Conservation (phyloP, 768 basidiomycete genomes). For the Xerocomellus intermedius region DNA sequence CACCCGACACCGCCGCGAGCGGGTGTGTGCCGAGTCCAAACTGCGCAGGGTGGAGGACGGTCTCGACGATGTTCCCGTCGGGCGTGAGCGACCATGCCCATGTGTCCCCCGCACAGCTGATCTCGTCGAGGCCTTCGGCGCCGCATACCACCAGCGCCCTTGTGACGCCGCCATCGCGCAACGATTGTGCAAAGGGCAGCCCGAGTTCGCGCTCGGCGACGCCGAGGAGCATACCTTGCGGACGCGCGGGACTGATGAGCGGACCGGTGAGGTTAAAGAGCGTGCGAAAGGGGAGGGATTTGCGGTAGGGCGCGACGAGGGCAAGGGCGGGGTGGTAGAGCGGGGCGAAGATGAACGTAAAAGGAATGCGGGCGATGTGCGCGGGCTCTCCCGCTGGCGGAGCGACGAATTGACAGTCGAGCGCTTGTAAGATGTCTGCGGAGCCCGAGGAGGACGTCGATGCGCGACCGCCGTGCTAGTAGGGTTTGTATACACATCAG, state of each 20-base stretch:
- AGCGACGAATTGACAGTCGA: constrained; percentile 72
- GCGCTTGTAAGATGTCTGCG: constrained; percentile 84
- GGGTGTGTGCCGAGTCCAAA: constrained; percentile 80
- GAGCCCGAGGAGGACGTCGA: constrained; percentile 95
- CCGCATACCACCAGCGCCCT: constrained; percentile 94
- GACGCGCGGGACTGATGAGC: constrained; percentile 86
- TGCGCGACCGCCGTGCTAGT: constrained; percentile 84
- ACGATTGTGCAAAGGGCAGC: constrained; percentile 70
- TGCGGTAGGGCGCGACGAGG: constrained; percentile 78
- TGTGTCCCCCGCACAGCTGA: constrained; percentile 90
- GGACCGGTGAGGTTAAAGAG: constrained; percentile 97
- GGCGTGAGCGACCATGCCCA: constrained; percentile 73
- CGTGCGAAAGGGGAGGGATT: constrained; percentile 87
- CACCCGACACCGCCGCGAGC: constrained; percentile 67
- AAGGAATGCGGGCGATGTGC: constrained; percentile 66
- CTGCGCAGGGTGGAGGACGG: constrained; percentile 60
- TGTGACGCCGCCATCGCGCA: constrained; percentile 70
- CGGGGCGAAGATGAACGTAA: constrained; percentile 91
- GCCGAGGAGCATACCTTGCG: constrained; percentile 88
- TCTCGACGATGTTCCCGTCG: constrained; percentile 62
- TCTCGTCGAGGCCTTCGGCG: constrained; percentile 88
- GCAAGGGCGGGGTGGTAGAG: constrained; percentile 91
- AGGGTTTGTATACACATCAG: background rate
- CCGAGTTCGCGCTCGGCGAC: constrained; percentile 84
- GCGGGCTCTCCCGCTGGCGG: constrained; percentile 45